Conservation (phyloP, 208 protist genomes). For the Trypanosomatidae sp. region DNA sequence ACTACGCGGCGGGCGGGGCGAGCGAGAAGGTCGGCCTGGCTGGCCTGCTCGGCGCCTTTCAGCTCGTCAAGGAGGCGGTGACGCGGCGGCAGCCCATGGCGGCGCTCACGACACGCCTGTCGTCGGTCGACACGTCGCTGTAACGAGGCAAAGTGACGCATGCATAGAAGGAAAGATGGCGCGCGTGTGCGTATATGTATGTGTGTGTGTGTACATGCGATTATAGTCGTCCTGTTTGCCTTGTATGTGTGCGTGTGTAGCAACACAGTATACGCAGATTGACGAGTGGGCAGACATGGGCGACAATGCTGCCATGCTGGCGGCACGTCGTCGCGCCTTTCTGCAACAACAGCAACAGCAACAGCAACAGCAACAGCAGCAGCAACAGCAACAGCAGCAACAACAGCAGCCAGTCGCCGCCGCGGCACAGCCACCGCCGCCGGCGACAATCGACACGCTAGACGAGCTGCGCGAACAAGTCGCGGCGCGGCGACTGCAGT, state of each 20-base stretch:
- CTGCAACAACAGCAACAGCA: slow-evolving; percentile 24
- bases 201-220: background rate
- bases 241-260: too few species aligned
- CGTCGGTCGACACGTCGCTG: slow-evolving; percentile 3
- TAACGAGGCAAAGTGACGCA: background rate
- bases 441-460: slow-evolving; percentile 21
- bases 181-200: background rate
- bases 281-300: too few species aligned
- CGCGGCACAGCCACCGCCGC: background rate
- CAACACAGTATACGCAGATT: too few species aligned
- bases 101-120: too few species aligned
- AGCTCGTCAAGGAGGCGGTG: slow-evolving; percentile 72
- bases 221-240: too few species aligned
- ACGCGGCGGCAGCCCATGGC: slow-evolving; percentile 57
- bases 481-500: slow-evolving; percentile 37
- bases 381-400: slow-evolving; percentile 1
- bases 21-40: slow-evolving; percentile 35
- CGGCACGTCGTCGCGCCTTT: slow-evolving; percentile 30
- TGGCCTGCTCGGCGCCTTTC: slow-evolving; percentile 67
- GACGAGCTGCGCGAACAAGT: slow-evolving; percentile 41
- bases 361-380: slow-evolving; percentile 4
- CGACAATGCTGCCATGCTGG: slow-evolving; percentile 40
- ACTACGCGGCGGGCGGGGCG: slow-evolving; percentile 60
- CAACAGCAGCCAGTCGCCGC: background rate
- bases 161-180: slow-evolving; percentile 1